Conservation (phyloP, 1,139 yeast genomes). For the Yamadazyma songkhlaensis region DNA sequence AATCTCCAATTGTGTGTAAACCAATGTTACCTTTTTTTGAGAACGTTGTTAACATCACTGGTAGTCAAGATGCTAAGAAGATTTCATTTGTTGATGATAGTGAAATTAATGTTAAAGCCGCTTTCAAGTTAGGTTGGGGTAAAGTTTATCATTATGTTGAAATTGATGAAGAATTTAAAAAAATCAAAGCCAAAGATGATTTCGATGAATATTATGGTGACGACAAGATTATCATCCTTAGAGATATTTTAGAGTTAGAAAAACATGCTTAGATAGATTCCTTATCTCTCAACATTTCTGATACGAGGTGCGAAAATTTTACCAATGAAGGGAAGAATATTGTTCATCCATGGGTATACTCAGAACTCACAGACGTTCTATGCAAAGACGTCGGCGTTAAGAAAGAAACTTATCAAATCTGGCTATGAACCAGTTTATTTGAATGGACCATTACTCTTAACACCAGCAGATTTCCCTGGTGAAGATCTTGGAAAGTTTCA, state of each 20-base stretch:
- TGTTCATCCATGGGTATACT: constrained; percentile 46
- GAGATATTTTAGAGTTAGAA: constrained; percentile 27
- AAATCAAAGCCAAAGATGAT: constrained; percentile 26
- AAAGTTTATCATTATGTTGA: constrained; percentile 61
- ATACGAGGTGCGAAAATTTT: too few species aligned
- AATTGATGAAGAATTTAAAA: constrained; percentile 38
- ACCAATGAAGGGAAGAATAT: constrained; percentile 22
- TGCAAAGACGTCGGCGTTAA: constrained; percentile 45
- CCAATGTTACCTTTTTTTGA: constrained; percentile 61
- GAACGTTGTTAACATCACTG: constrained; percentile 61
- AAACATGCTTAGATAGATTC: constrained; percentile 1
- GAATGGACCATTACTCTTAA: constrained; percentile 69
- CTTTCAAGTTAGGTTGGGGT: constrained; percentile 50
- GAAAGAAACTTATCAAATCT: constrained; percentile 35
- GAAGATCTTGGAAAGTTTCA: constrained; percentile 38
- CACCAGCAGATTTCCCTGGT: constrained; percentile 66
- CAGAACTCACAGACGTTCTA: constrained; percentile 45
- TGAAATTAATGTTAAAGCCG: constrained; percentile 59
- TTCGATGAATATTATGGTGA: constrained; percentile 36
- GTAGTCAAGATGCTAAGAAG: constrained; percentile 39
- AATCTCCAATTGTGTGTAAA: constrained; percentile 72
- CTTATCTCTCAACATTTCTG: neutral
- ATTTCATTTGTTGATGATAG: constrained; percentile 80
- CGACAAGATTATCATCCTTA: constrained; percentile 31
- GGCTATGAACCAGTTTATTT: constrained; percentile 66